phyloP scores from a whole-genome alignment of 2,329 filamentous ascomycete genomes.

The Moelleriella libera region DNA sequence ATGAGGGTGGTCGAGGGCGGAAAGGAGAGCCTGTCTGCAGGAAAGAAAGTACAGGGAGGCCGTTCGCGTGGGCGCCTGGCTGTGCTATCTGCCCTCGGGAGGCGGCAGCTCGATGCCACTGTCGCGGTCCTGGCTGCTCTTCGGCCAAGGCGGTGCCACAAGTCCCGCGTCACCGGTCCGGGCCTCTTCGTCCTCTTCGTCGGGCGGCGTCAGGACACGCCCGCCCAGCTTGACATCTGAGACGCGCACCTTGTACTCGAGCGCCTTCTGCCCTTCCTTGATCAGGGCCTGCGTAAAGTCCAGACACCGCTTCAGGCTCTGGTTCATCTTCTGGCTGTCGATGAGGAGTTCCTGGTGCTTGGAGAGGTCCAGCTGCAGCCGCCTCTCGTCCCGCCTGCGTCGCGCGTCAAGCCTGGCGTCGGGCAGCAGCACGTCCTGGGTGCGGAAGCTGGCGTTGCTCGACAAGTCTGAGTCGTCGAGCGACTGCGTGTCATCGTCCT shows the following conservation, averaged over 20 bases:
- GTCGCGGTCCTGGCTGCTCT: slow-evolving; percentile 32
- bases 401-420: slow-evolving; percentile 23
- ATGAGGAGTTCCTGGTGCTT: slow-evolving; percentile 81
- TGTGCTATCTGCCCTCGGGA: slow-evolving; percentile 20
- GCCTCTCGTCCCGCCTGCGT: slow-evolving; percentile 64
- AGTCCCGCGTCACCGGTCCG: slow-evolving; percentile 7
- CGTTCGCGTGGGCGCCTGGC: no score
- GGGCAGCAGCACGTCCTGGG: slow-evolving; percentile 23
- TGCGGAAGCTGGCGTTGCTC: slow-evolving; percentile 20
- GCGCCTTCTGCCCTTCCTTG: slow-evolving; percentile 71
- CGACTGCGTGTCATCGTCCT: slow-evolving; percentile 30
- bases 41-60: no score
- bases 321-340: slow-evolving; percentile 90
- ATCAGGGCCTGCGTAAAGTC: slow-evolving; percentile 86
- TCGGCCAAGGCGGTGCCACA: slow-evolving; percentile 18
- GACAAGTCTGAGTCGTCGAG: slow-evolving; percentile 38
- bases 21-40: no score
- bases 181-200: slow-evolving; percentile 39
- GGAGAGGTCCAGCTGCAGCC: slow-evolving; percentile 69
- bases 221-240: slow-evolving; percentile 74
- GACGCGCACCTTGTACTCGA: slow-evolving; percentile 66
- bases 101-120: slow-evolving; percentile 33
- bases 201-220: slow-evolving; percentile 53
- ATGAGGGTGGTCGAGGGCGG: no score
- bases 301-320: slow-evolving; percentile 79